A percentile compares a stretch with the other conserved stretches of the same genome.
These are phyloP conservation scores for Phytophthora uliginosa DNA, from an alignment of 352 stramenopile genomes.

Conservation along the genomic window DNA sequence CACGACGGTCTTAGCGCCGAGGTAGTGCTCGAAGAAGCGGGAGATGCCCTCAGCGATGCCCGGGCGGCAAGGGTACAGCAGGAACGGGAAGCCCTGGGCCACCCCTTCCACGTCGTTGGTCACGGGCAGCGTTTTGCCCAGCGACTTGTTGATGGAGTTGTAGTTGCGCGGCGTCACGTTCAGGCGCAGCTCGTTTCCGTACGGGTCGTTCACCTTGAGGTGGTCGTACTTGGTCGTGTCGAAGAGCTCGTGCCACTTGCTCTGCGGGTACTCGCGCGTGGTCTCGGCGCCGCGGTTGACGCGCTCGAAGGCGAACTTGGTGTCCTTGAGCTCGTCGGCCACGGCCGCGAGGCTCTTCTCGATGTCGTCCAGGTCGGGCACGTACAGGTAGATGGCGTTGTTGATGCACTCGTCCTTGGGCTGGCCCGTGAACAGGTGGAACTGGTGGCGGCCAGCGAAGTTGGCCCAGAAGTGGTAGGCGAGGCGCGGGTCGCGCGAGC, in stretches of 20 bases:
- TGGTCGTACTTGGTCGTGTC: slow-evolving; percentile 65
- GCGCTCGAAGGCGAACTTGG: slow-evolving; percentile 60
- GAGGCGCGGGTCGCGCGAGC: slow-evolving; percentile 70
- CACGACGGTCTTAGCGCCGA: slow-evolving; percentile 63
- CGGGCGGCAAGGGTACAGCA: slow-evolving; percentile 66
- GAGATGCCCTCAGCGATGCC: slow-evolving; percentile 68
- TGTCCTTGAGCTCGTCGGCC: slow-evolving; percentile 58
- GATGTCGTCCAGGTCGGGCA: slow-evolving; percentile 64
- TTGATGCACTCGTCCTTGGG: slow-evolving; percentile 68
- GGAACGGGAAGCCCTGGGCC: slow-evolving; percentile 65
- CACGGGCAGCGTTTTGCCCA: slow-evolving; percentile 62
- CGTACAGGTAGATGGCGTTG: slow-evolving; percentile 69
- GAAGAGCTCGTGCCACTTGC: slow-evolving; percentile 66
- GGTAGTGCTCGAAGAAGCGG: slow-evolving; percentile 78
- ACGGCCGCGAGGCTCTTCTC: slow-evolving; percentile 61
- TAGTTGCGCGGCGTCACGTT: slow-evolving; percentile 70
- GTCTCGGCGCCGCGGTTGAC: slow-evolving; percentile 62
- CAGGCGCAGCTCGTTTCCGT: slow-evolving; percentile 66
- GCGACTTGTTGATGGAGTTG: slow-evolving; percentile 65
- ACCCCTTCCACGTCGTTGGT: slow-evolving; percentile 53
- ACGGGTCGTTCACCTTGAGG: slow-evolving; percentile 70
- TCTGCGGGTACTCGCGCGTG: slow-evolving; percentile 58
- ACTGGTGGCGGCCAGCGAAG: slow-evolving; percentile 70
- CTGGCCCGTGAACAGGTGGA: slow-evolving; percentile 77
- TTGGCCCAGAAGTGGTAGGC: slow-evolving; percentile 82